A percentile compares a stretch with the other conserved stretches of the same genome.
These are phyloP conservation scores for Moesziomyces globuligerus DNA, from an alignment of 1,284 basidiomycete genomes.

Conservation along the genomic window DNA sequence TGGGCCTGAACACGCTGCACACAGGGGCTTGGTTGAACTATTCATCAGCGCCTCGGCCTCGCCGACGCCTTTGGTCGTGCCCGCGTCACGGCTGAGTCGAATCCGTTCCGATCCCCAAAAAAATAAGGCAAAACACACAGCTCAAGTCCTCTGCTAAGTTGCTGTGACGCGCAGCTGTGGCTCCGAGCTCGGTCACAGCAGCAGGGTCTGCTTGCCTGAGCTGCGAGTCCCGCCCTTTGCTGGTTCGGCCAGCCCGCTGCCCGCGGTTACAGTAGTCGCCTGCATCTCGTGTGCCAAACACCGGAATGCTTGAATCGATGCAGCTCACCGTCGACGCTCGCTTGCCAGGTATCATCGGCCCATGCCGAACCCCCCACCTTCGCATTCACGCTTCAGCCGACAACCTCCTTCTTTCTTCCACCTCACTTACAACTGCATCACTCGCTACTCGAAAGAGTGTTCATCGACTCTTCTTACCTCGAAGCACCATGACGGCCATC, in stretches of 20 bases:
- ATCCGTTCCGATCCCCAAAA: not conserved
- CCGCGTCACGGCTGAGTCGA: not conserved
- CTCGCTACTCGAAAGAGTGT: too few relatives aligned
- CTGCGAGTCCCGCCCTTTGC: not conserved
- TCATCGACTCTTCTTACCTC: too few relatives aligned
- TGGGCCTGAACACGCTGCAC: too few relatives aligned
- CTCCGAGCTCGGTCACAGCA: not conserved
- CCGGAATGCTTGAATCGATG: slow-evolving; percentile 9
- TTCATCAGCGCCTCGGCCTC: too few relatives aligned
- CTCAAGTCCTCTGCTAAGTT: not conserved
- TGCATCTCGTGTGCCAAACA: slow-evolving; percentile 18
- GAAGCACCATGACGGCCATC: too few relatives aligned
- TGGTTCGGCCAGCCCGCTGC: not conserved
- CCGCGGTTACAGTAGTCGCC: not conserved
- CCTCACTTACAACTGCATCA: too few relatives aligned
- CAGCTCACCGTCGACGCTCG: too few relatives aligned
- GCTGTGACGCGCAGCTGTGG: not conserved
- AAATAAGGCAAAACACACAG: not conserved
- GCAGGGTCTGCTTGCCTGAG: not conserved
- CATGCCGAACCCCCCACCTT: too few relatives aligned
- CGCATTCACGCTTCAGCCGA: too few relatives aligned
- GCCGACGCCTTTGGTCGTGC: not conserved
- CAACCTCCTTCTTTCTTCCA: too few relatives aligned
- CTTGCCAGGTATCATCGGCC: too few relatives aligned
- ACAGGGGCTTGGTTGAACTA: too few relatives aligned